These are phyloP conservation scores for Chimonanthus praecox DNA, from an alignment of 164 flowering plant species.

Conservation along the genomic window DNA sequence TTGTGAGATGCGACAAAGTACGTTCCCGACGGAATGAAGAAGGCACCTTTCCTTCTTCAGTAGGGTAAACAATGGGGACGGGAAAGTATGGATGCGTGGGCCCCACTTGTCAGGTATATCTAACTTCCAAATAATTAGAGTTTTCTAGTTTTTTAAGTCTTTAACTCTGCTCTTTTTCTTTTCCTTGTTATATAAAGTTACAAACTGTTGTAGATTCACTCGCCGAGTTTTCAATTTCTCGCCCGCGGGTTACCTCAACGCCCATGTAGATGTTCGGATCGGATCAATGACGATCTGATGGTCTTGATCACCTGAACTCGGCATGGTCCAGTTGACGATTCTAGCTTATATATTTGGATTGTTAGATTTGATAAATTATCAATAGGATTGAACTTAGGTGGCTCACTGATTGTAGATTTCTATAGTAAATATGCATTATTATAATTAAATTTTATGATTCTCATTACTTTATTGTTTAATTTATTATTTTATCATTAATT, in stretches of 20 bases:
- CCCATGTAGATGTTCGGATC: not conserved
- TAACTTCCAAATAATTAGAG: not conserved
- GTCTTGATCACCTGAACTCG: no score
- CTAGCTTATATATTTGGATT: no score
- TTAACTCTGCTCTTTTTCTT: not conserved
- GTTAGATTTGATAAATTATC: slow-evolving; percentile 10
- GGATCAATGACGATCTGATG: no score
- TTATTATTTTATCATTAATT: no score
- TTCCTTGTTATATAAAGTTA: no score
- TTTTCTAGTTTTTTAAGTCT: no score
- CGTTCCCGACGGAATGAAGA: not conserved
- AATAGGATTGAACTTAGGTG: slow-evolving; percentile 4
- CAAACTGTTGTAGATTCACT: no score
- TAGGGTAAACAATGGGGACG: not conserved
- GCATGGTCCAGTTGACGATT: no score
- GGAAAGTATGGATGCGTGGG: not conserved
- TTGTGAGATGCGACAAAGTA: not conserved
- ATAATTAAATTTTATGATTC: no score
- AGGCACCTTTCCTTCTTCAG: not conserved
- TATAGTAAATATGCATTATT: no score
- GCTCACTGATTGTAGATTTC: not conserved
- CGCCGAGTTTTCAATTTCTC: not conserved
- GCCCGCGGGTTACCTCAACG: not conserved
- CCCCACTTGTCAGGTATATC: not conserved
- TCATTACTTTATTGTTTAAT: no score